phyloP scores from a whole-genome alignment of 2,329 filamentous ascomycete genomes.

The Stemphylium lycopersici region DNA sequence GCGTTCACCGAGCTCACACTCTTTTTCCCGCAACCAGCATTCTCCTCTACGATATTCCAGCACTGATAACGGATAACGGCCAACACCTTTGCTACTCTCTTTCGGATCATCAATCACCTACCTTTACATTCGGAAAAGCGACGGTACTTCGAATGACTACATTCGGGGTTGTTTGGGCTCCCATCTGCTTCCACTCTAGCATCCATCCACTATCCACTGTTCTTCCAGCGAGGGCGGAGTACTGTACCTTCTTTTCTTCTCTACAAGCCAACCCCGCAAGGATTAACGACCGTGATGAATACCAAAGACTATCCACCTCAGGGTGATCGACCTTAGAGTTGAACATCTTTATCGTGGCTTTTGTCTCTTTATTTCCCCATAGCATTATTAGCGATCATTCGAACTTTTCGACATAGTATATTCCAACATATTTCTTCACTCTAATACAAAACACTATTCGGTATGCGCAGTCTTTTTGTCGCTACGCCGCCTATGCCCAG shows the following conservation, averaged over 20 bases:
- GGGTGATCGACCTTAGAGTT: slow-evolving; percentile 48
- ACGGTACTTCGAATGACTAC: slow-evolving; percentile 23
- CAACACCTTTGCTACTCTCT: slow-evolving; percentile 46
- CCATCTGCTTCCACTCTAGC: slow-evolving; percentile 25
- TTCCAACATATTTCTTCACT: slow-evolving; percentile 25
- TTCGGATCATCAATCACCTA: slow-evolving; percentile 36
- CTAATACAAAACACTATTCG: slow-evolving; percentile 39
- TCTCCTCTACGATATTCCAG: slow-evolving; percentile 37
- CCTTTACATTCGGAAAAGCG: slow-evolving; percentile 41
- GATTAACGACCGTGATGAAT: slow-evolving; percentile 46
- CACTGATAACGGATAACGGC: slow-evolving; percentile 38
- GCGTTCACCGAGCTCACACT: slow-evolving; percentile 43
- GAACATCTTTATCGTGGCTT: slow-evolving; percentile 43
- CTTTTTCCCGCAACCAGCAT: slow-evolving; percentile 39
- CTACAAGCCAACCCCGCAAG: slow-evolving; percentile 35
- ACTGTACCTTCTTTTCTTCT: slow-evolving; percentile 31
- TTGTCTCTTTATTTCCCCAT: slow-evolving; percentile 12
- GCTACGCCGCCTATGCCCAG: background rate
- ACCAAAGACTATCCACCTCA: slow-evolving; percentile 49
- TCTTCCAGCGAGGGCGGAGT: slow-evolving; percentile 28
- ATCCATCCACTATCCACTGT: slow-evolving; percentile 26
- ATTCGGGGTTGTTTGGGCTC: slow-evolving; percentile 24
- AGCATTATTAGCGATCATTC: slow-evolving; percentile 14
- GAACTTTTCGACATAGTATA: slow-evolving; percentile 22
- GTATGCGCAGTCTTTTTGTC: slow-evolving; percentile 37